Evolutionary conservation across 78 protist species (phyloP), one percentile per base, ranked within the genome.

Genomic region (Dictyostelium capitatum): DNA sequence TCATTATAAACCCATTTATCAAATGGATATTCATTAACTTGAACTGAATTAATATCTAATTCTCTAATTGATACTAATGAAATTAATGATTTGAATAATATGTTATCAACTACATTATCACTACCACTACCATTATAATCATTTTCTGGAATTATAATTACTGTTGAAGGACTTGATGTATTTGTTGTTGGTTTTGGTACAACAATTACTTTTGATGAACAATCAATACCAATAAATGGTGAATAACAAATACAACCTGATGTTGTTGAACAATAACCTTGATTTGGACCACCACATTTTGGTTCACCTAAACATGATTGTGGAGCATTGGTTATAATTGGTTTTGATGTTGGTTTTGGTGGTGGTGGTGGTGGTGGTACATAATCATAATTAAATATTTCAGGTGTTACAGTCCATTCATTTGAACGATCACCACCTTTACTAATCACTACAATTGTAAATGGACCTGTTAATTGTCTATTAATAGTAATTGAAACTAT

Each of bases 31-130:
- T 32, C 6, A 72, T 41, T 19, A 1, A 72, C 19, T 15, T 20
- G 4, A 43, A 5, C 43, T 15, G 9, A 30, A 20, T 32, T 30
- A 19, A 20, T 20, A 72, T 41, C 79, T n/a, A 72, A 19, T 43
- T 72, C 79, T 72, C 79, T 72, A 20, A 72, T 20, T 72, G 79
- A 41, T 5, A 72, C 79, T 20, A 72, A 9, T 6, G 79, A 72
- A 43, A 72, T 20, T 19, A 72, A 19, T 5, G 53, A 72, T 43
- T 43, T 72, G 43, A 19, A 72, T 41, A 43, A 12, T n/a, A n/a
- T n/a, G n/a, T n/a, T n/a, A n/a, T n/a, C n/a, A n/a, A n/a, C n/a
- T n/a, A n/a, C n/a, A 72, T 12, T 32, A 43, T 72, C 79, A 43
- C 43, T 28, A 32, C 5, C 10, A 11, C 17, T 70, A n/a, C n/a